Conservation (phyloP, 2,329 filamentous ascomycete species). For the Phaeophleospora eucalypticola region DNA sequence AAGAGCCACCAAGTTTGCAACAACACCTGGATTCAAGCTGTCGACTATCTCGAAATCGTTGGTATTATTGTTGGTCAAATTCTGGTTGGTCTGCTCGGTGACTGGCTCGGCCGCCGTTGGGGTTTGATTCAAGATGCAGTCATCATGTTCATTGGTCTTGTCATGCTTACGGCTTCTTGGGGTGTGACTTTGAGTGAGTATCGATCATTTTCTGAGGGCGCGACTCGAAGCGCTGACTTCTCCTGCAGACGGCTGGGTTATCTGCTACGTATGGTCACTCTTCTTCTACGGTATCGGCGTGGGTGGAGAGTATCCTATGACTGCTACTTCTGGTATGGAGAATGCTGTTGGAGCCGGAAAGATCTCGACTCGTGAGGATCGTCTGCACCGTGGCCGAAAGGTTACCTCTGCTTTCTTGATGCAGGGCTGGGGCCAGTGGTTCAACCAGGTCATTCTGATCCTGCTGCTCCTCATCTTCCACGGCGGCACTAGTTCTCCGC, state of each 20-base stretch:
- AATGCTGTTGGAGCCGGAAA: conserved; percentile 77
- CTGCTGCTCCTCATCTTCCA: conserved; percentile 84
- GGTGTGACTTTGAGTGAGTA: conserved; percentile 60
- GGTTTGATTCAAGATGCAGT: conserved; percentile 91
- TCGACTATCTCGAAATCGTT: conserved; percentile 87
- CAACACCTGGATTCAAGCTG: conserved; percentile 73
- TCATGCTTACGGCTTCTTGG: conserved; percentile 92
- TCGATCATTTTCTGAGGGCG: background rate
- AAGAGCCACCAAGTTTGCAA: conserved; percentile 57
- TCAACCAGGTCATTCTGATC: conserved; percentile 89
- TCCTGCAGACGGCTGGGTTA: conserved; percentile 76
- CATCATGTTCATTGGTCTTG: conserved; percentile 89
- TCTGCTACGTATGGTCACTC: conserved; percentile 91
- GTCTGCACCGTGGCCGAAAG: conserved; percentile 90
- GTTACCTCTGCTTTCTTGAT: conserved; percentile 95
- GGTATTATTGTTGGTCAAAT: conserved; percentile 96
- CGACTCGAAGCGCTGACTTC: conserved; percentile 9
- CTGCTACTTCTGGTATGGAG: conserved; percentile 82
- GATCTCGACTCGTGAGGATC: conserved; percentile 85
- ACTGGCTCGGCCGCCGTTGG: conserved; percentile 84
- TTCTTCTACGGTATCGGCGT: conserved; percentile 78
- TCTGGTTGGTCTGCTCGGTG: conserved; percentile 73
- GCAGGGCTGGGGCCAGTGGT: conserved; percentile 96
- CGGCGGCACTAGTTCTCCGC: conserved; percentile 67
- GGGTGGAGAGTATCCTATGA: conserved; percentile 89